Base-by-base conservation (phyloP, 2,329 filamentous ascomycete species). In the Paraphaeosphaeria sporulosa region DNA sequence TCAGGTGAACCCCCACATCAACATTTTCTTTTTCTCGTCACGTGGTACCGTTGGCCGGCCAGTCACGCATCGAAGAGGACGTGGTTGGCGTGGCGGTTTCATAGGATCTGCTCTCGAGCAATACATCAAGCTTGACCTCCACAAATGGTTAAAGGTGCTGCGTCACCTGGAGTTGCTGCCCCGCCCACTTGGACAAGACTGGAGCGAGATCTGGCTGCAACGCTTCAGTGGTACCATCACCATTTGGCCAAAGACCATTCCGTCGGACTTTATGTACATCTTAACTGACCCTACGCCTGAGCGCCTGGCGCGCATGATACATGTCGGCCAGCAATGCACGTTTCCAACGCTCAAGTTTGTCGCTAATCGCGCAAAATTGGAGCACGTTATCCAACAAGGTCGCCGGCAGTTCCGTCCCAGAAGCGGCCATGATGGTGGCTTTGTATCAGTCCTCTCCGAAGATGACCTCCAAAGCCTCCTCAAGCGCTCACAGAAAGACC, bases 21-120 rank as follows among this genome's bases (percentile, higher is more conserved):
- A 97, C 72, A 88, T 98, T 30, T 99, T 99, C 84, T 98, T 99
- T 86, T 99, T 98, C 83, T 95, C 91, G 32, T 96, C 94, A 0
- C 87, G 95, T 34, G 95, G 95, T 13, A 90, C 91, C 0, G 94
- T 98, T 10, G 95, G 95, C 5, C 89, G 92, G 55, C 95, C 95
- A 10, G 95, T 98, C 19, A 97, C 94, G 0, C 95, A 99, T 78
- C 91, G 95, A 57, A 90, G 90, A 68, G 95, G 95, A 5, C 90
- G 93, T 49, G 95, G 95, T 58, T 99, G 95, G 95, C 90, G 95
- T 55, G 95, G 95, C 42, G 95, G 95, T 1, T 99, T 96, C 79
- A 85, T 99, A 15, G 94, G 95, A 64, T 94, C 90, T 7, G 94
- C 95, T 0, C 88, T 91, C 6, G 95, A 99, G 78, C 93, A 97